Evolutionary conservation across 2,329 filamentous ascomycete species (phyloP).

Genomic region (Phaeomoniella chlamydospora): DNA sequence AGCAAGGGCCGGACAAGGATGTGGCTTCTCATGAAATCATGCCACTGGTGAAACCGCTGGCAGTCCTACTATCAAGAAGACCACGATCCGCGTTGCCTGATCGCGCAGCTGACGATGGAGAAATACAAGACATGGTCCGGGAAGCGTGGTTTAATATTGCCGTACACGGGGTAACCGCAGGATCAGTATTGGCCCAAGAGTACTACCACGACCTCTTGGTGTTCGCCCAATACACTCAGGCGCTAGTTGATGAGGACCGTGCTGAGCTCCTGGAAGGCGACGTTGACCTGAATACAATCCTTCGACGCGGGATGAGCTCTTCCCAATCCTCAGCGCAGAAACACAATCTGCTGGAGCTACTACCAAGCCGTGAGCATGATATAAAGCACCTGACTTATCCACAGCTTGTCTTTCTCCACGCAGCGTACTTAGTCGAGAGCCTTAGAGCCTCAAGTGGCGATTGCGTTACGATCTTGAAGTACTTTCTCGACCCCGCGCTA

Average conservation of each 20-base stretch:
- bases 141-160: constrained; percentile 98
- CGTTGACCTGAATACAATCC: constrained; percentile 86
- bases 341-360: constrained; percentile 55
- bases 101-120: constrained; percentile 37
- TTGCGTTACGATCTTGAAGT: constrained; percentile 76
- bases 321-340: constrained; percentile 71
- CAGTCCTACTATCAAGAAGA: constrained; percentile 61
- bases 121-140: constrained; percentile 58
- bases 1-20: constrained; percentile 64
- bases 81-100: too few relatives aligned
- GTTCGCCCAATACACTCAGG: constrained; percentile 75
- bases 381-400: constrained; percentile 75
- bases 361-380: constrained; percentile 64
- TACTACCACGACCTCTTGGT: constrained; percentile 65
- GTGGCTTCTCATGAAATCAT: constrained; percentile 76
- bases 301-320: constrained; percentile 71
- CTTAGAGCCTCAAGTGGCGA: constrained; percentile 75
- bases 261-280: constrained; percentile 88
- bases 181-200: constrained; percentile 57
- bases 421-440: constrained; percentile 78
- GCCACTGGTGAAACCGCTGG: constrained; percentile 75
- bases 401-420: constrained; percentile 82
- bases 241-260: constrained; percentile 75
- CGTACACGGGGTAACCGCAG: constrained; percentile 74
- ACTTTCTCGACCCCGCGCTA: constrained; percentile 87